Evolutionary conservation across 2,329 filamentous ascomycete species (phyloP), one percentile per base, ranked within the genome.

Genomic region (Ophiostoma sp.): DNA sequence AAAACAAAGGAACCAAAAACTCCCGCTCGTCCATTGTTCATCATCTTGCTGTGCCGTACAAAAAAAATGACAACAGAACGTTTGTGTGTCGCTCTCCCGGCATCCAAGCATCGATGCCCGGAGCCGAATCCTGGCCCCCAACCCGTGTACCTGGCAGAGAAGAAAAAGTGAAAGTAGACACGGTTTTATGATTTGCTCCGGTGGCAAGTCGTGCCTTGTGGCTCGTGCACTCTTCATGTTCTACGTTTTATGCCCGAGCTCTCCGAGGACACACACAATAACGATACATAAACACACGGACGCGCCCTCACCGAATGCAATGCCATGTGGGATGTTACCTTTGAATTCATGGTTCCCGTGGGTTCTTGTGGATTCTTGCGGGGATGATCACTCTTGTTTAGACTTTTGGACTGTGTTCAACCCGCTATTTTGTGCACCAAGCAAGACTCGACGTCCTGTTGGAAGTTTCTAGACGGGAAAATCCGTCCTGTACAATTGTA

Each of bases 121-220:
- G 61, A 66, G 61, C 61, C 61, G 61, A 66, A 66, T 66, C 61
- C 12, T 66, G 39, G 61, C 22, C 61, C 61, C 61, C 61, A 63
- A 45, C 61, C 61, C 61, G 61, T 45, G 61, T 66, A 66, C 61
- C 61, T 66, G 61, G 61, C 61, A 45, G 61, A 66, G 57, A 39
- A 66, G 33, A 39, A 22, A 39, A 11, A 22, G 19, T 4, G 11
- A 22, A 52, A 52, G 22, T 2, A 52, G 22, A 22, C 19, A n/a
- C 48, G 2, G 22, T 22, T 22, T 22, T 52, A 7, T 52, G 22
- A 52, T 22, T 52, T 22, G 6, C 19, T 52, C 8, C 8, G 19
- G 7, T 52, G n/a, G 19, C n/a, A 22, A 22, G 19, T 22, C 25
- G 17, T 22, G 33, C 36, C 4, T 45, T 66, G 15, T 66, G 61